phyloP scores from a whole-genome alignment of 2,329 filamentous ascomycete species.

The Phaeosphaeria sp. region DNA sequence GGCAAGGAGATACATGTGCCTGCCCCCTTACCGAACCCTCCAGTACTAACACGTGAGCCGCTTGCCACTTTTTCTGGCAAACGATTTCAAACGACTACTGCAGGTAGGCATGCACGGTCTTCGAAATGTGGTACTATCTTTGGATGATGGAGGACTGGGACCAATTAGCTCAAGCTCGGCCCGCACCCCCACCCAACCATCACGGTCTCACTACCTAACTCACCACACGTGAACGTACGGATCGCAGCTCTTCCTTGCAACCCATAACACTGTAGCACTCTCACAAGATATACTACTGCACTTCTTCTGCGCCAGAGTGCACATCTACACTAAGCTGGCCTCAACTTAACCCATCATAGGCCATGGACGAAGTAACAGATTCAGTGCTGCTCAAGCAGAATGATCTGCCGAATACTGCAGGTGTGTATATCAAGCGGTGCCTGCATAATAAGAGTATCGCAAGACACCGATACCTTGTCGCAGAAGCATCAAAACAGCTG shows the following conservation, averaged over 20 bases:
- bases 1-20: no score
- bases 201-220: not conserved
- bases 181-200: not conserved
- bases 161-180: not conserved
- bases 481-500: not conserved
- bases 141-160: no score
- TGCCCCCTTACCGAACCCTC: no score
- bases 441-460: not conserved
- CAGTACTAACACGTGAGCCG: no score
- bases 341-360: not conserved
- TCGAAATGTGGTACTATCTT: no score
- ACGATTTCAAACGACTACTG: no score
- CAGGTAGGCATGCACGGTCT: no score
- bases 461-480: not conserved
- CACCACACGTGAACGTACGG: not conserved
- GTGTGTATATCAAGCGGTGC: not conserved
- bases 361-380: not conserved
- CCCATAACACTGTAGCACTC: not conserved
- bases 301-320: no score
- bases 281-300: no score
- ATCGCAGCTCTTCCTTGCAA: not conserved
- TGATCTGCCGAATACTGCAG: not conserved
- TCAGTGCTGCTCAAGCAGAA: not conserved
- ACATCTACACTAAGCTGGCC: not conserved
- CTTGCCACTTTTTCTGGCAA: no score